A percentile compares a stretch with the other conserved stretches of the same genome.
Evolutionary conservation across 2,329 filamentous ascomycete species (phyloP).

Genomic region (Colletotrichum orchidophilum): DNA sequence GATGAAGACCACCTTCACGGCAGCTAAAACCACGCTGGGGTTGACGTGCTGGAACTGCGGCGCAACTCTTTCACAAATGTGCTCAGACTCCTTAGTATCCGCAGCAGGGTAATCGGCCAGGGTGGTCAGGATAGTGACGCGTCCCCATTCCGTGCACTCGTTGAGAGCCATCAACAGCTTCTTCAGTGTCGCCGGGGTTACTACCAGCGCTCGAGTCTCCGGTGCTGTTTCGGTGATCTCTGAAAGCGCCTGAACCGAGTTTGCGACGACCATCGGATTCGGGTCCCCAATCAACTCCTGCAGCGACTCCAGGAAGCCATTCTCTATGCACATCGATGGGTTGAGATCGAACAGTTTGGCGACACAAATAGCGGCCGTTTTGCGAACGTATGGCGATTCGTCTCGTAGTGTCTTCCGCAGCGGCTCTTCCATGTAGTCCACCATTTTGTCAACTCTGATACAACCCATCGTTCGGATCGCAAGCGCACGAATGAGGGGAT

Average conservation of each 20-base stretch:
- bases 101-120: conserved; percentile 85
- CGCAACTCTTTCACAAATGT: conserved; percentile 95
- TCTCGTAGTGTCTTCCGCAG: conserved; percentile 94
- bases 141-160: conserved; percentile 98
- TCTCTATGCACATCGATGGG: conserved; percentile 91
- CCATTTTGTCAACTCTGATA: conserved; percentile 98
- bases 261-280: conserved; percentile 99
- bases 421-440: conserved; percentile 99
- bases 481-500: conserved; percentile 91
- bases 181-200: conserved; percentile 86
- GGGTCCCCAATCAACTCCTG: conserved; percentile 97
- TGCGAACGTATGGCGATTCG: conserved; percentile 97
- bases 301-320: conserved; percentile 91
- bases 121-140: conserved; percentile 91
- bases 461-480: conserved; percentile 99
- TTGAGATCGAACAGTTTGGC: conserved; percentile 98
- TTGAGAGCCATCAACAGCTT: conserved; percentile 97
- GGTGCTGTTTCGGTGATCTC: conserved; percentile 93
- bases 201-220: conserved; percentile 85
- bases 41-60: conserved; percentile 99
- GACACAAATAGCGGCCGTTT: conserved; percentile 97
- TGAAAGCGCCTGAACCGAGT: conserved; percentile 91
- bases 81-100: conserved; percentile 96
- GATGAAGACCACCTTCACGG: conserved; percentile 96
- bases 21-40: conserved; percentile 94